phyloP scores from a whole-genome alignment of 2,329 filamentous ascomycete species.

The Pestalotiopsis sp. region DNA sequence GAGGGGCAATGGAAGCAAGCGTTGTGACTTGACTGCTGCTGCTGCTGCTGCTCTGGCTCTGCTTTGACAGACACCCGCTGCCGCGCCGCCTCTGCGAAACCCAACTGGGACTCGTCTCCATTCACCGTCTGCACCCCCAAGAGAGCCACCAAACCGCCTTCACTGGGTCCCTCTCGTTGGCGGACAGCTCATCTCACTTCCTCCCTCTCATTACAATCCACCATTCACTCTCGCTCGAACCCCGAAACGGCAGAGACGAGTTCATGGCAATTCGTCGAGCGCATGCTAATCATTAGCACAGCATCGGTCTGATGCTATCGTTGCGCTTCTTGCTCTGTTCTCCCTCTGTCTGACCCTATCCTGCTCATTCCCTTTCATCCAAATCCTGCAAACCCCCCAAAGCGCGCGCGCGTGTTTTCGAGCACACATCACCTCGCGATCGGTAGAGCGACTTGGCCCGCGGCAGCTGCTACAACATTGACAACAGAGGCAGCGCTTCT shows the following conservation, averaged over 20 bases:
- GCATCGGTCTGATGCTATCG: conserved; percentile 4
- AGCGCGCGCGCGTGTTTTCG: background rate
- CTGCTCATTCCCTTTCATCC: background rate
- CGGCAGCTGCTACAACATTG: background rate
- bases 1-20: background rate
- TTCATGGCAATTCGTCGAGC: conserved; percentile 8
- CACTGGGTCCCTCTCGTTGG: conserved; percentile 10
- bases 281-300: conserved; percentile 6
- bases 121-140: background rate
- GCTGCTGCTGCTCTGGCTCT: background rate
- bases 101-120: background rate
- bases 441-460: background rate
- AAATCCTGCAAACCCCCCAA: background rate
- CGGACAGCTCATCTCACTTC: conserved; percentile 16
- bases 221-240: conserved; percentile 11
- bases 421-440: conserved; percentile 3
- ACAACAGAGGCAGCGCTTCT: background rate
- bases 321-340: conserved; percentile 6
- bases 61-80: background rate
- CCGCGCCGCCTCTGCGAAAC: background rate
- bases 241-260: conserved; percentile 15
- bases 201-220: conserved; percentile 13
- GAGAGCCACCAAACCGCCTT: background rate
- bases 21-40: background rate
- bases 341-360: background rate